Conservation (phyloP, 2,329 filamentous ascomycete genomes). For the Sclerotiophoma versabilis region DNA sequence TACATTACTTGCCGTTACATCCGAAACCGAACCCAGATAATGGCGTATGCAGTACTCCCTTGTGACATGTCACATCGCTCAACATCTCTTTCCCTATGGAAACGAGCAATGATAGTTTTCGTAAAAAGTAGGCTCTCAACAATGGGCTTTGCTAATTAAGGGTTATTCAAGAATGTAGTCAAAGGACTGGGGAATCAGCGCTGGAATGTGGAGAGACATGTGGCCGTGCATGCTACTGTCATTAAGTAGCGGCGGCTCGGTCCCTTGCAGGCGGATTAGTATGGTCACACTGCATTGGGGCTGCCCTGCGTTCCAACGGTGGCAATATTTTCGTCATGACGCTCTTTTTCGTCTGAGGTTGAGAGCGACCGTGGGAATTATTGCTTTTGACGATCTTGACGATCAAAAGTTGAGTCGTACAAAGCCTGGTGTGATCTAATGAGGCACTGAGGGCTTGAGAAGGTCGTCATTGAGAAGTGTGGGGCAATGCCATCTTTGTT, state of each 20-base stretch:
- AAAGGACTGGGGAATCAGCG: background rate
- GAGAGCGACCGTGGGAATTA: background rate
- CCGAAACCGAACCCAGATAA: background rate
- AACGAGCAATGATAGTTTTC: background rate
- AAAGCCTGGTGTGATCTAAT: background rate
- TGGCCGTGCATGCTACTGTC: background rate
- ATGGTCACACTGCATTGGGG: background rate
- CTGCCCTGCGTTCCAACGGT: background rate
- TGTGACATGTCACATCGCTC: slow-evolving; percentile 2
- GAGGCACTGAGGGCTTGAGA: background rate
- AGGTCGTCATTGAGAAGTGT: background rate
- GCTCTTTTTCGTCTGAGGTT: background rate
- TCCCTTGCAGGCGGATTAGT: slow-evolving; percentile 1
- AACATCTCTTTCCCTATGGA: background rate
- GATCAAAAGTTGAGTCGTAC: background rate
- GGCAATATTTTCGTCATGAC: background rate
- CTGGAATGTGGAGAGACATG: slow-evolving; percentile 1
- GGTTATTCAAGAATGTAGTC: background rate
- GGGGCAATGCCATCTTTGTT: background rate
- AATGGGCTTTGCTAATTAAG: background rate
- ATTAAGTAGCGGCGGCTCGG: background rate
- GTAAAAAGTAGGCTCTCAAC: background rate
- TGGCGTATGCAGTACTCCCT: background rate
- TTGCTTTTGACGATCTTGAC: background rate
- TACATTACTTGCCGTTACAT: background rate